Base-by-base conservation (phyloP, 2,329 filamentous ascomycete species). In the Canariomyces notabilis region DNA sequence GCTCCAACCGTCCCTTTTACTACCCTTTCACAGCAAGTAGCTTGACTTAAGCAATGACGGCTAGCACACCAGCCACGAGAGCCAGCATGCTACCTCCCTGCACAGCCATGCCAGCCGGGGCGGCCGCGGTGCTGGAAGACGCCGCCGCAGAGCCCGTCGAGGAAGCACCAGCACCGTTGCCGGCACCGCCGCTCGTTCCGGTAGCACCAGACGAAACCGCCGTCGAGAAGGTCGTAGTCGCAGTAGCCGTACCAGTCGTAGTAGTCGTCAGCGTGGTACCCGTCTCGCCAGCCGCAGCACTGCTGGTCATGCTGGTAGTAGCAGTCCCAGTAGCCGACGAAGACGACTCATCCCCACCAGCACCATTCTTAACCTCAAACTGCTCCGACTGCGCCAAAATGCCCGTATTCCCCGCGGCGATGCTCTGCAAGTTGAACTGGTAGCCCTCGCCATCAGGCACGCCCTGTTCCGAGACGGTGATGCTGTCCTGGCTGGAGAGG, bases 341-440 rank as follows among this genome's bases (percentile, higher is more conserved):
- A 14, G 40, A 37, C 18, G 41, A 35, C 34, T 40, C 37, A 31
- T 46, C 22, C 33, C 34, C 26, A 16, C 32, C 23, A 2, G 15
- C 19, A n/a, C 32, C 46, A 8, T 43, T 20, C 46, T 53, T 48
- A 39, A 54, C 42, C 48, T 53, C 37, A 43, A 59, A 59, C 52
- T 57, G 56, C 48, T 51, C 44, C 18, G 51, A 53, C 53, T 59
- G 57, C 42, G 57, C 56, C 11, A 59, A 51, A 46, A 59, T 59
- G 42, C 57, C 57, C 15, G 50, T 54, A 51, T 56, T 59, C 31
- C 38, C 34, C 18, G 23, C 6, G 11, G 46, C 41, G 36, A 46
- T 31, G 54, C 52, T 56, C 50, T 56, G 43, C 35, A 59, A 46
- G 53, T 59, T 59, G 50, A 59, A 58, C 54, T 59, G 56, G 49